Conservation (phyloP, 2,329 filamentous ascomycete genomes). For the Sporothrix mexicana region DNA sequence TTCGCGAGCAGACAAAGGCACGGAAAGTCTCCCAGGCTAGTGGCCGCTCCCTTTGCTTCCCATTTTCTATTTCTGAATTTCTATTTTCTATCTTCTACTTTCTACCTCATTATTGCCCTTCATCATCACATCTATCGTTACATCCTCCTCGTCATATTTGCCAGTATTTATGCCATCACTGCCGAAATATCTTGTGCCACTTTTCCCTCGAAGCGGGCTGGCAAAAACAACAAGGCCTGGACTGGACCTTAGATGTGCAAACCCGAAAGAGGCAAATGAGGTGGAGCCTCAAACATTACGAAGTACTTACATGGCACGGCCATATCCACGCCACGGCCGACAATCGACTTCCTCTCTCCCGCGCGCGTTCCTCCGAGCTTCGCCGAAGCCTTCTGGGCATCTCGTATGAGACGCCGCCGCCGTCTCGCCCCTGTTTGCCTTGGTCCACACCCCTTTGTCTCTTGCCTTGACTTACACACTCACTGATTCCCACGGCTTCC, state of each 20-base stretch:
- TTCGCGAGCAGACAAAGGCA: neutral
- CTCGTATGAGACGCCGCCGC: conserved; percentile 4
- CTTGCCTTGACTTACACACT: neutral
- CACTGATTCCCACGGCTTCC: neutral
- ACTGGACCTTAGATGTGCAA: conserved; percentile 7
- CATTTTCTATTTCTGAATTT: neutral
- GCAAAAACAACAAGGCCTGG: neutral
- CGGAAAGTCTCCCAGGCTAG: neutral
- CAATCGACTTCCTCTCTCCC: conserved; percentile 30
- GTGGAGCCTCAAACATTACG: neutral
- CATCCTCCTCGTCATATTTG: neutral
- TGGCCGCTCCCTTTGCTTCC: neutral
- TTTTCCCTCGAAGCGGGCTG: neutral
- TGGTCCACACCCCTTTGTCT: neutral
- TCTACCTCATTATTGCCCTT: neutral
- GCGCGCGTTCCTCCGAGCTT: conserved; percentile 31
- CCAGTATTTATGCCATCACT: neutral
- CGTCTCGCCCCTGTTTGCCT: neutral
- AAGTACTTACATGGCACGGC: neutral
- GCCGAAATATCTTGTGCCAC: conserved; percentile 22
- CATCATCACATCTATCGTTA: neutral
- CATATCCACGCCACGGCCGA: conserved; percentile 23
- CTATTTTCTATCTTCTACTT: neutral
- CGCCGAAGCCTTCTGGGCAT: conserved; percentile 8
- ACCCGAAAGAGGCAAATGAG: neutral